phyloP scores from a whole-genome alignment of 768 basidiomycete genomes.

The Gyrodon lividus region DNA sequence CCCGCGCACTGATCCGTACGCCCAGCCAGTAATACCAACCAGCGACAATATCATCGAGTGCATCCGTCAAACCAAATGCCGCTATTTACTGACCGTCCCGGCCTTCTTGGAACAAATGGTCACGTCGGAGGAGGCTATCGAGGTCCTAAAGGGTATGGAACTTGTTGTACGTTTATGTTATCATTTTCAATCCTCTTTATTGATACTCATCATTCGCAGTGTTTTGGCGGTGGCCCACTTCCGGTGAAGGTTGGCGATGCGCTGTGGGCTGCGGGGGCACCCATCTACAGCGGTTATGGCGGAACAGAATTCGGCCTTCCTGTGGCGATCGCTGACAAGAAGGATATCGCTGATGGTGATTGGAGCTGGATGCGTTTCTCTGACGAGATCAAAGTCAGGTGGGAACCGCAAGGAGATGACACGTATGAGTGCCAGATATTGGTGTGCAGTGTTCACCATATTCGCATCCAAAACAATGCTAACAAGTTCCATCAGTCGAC shows the following conservation, averaged over 20 bases:
- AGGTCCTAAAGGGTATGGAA: conserved; percentile 24
- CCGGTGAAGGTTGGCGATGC: conserved; percentile 35
- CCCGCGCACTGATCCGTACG: conserved; percentile 24
- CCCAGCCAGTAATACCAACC: conserved; percentile 37
- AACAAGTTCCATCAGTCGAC: conserved; percentile 2
- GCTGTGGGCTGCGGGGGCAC: conserved; percentile 34
- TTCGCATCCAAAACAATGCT: conserved; percentile 5
- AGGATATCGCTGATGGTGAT: conserved; percentile 18
- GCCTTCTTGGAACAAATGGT: conserved; percentile 40
- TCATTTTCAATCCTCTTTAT: too few species aligned
- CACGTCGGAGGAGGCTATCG: conserved; percentile 20
- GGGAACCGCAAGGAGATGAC: conserved; percentile 27
- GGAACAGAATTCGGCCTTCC: conserved; percentile 30
- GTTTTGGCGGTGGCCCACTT: conserved; percentile 40
- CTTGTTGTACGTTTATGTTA: conserved; percentile 27
- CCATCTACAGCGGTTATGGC: conserved; percentile 35
- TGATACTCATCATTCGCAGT: conserved; percentile 18
- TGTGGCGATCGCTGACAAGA: background rate
- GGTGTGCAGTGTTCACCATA: background rate
- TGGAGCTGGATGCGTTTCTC: conserved; percentile 27
- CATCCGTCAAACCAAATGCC: conserved; percentile 26
- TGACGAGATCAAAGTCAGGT: conserved; percentile 12
- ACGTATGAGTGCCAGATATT: conserved; percentile 30
- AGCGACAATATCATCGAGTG: conserved; percentile 40
- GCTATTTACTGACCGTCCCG: conserved; percentile 37